Percentiles rank a stretch among this genome's conserved stretches.
phyloP scores from a whole-genome alignment of 805 yeast genomes.

The Candida xiaguanensis region DNA sequence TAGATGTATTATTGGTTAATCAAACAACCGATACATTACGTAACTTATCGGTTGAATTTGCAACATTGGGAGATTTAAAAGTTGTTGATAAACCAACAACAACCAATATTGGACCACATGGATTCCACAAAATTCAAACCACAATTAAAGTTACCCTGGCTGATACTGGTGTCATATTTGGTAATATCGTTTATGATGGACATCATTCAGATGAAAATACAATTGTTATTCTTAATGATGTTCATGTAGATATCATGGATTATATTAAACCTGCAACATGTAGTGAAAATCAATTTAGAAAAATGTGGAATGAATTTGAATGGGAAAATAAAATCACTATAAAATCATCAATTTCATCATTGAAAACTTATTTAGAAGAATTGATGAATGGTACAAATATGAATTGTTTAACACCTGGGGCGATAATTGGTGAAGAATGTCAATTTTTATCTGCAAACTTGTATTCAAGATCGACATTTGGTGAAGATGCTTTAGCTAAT shows the following conservation, averaged over 20 bases:
- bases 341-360: conserved; percentile 59
- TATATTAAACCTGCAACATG: conserved; percentile 94
- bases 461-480: conserved; percentile 88
- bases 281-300: conserved; percentile 84
- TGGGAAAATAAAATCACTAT: conserved; percentile 98
- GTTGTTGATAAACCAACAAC: conserved; percentile 89
- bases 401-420: conserved; percentile 91
- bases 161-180: conserved; percentile 96
- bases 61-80: conserved; percentile 92
- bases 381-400: conserved; percentile 83
- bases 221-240: conserved; percentile 88
- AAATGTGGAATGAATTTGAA: conserved; percentile 99
- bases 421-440: conserved; percentile 84
- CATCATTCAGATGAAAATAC: conserved; percentile 87
- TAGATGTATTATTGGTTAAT: conserved; percentile 90
- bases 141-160: conserved; percentile 95
- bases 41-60: conserved; percentile 90
- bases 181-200: conserved; percentile 95
- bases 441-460: conserved; percentile 91
- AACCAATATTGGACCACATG: conserved; percentile 94
- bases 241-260: conserved; percentile 95
- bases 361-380: conserved; percentile 75
- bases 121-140: conserved; percentile 84
- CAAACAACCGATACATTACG: conserved; percentile 90
- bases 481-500: conserved; percentile 97